Evolutionary conservation across 2,329 filamentous ascomycete genomes (phyloP), one percentile per base, ranked within the genome.

Genomic region (Pseudonectria foliicola): DNA sequence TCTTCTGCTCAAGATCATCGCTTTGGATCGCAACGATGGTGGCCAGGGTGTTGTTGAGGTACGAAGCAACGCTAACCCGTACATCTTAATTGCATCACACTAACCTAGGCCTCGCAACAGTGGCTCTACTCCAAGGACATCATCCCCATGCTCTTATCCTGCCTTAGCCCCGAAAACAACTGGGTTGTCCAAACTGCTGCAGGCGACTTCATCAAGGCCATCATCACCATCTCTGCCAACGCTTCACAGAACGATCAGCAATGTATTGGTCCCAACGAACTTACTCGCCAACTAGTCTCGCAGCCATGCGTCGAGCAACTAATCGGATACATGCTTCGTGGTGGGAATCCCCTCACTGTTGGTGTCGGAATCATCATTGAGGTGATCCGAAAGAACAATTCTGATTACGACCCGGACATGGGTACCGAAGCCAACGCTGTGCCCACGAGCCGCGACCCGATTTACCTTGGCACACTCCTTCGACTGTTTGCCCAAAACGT

Each of bases 331-430:
- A 98, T 98, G 92, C 75, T 96, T 11, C 75, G 81, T 33, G 92
- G 92, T 26, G 92, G 92, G 16, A 96, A 98, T 52, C 84, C 92
- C 6, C 65, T 98, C 39, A 96, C 90, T 0, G 93, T 96, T 12
- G 92, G 92, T 32, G 92, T 98, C 10, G 92, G 92, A 13, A 95
- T 96, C 53, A 77, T 98, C 24, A 98, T 98, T 45, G 92, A 98
- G 63, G 92, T 98, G 29, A 98, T 98, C 57, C 78, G 92, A 41
- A 98, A 98, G 67, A 98, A 98, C 63, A 98, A 98, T 59, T 96
- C 92, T 0, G 92, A 98, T 61, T 98, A 98, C 57, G 92, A 98
- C 50, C 82, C 92, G 1, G 92, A 96, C 49, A 85, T 89, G 49
- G 80, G 89, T 42, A 79, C 83, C 31, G 86, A 88, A 39, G 78